Percentiles rank a stretch among this genome's conserved stretches.
Evolutionary conservation across 148 eudicot species (phyloP).

Genomic region (Camellia sinensis): DNA sequence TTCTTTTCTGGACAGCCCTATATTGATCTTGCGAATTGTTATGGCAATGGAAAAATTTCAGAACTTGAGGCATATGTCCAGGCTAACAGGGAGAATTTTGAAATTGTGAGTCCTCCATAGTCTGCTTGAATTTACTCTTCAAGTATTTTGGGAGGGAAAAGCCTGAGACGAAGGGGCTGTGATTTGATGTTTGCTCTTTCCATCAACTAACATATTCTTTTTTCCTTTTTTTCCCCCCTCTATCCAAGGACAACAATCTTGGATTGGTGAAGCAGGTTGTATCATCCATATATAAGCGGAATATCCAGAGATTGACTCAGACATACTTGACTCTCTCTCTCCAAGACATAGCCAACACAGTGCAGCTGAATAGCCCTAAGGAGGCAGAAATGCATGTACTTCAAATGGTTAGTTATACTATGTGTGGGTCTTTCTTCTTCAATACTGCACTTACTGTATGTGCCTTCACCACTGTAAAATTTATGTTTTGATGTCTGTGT

Average conservation of each 20-base stretch:
- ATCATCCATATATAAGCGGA: constrained; percentile 77
- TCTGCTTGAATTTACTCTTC: constrained; percentile 11
- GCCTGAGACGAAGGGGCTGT: neutral
- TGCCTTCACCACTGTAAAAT: neutral
- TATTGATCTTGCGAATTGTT: constrained; percentile 66
- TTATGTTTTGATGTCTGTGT: neutral
- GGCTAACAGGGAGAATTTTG: constrained; percentile 65
- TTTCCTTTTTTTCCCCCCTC: neutral
- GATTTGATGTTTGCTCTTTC: neutral
- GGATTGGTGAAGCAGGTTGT: constrained; percentile 34
- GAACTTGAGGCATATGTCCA: constrained; percentile 59
- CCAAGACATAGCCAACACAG: constrained; percentile 80
- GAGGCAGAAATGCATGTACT: constrained; percentile 98
- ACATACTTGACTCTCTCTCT: constrained; percentile 91
- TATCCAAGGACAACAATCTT: constrained; percentile 15
- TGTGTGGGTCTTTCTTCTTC: neutral
- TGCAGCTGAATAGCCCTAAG: constrained; percentile 64
- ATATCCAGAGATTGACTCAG: constrained; percentile 93
- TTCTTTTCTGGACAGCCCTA: constrained; percentile 51
- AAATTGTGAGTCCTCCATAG: constrained; percentile 47
- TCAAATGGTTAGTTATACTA: constrained; percentile 58
- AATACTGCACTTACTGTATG: neutral
- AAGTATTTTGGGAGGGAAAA: neutral
- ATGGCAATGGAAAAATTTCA: constrained; percentile 57
- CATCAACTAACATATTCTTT: neutral